phyloP scores from a whole-genome alignment of 139 green algal genomes.

The Ettlia oleoabundans region DNA sequence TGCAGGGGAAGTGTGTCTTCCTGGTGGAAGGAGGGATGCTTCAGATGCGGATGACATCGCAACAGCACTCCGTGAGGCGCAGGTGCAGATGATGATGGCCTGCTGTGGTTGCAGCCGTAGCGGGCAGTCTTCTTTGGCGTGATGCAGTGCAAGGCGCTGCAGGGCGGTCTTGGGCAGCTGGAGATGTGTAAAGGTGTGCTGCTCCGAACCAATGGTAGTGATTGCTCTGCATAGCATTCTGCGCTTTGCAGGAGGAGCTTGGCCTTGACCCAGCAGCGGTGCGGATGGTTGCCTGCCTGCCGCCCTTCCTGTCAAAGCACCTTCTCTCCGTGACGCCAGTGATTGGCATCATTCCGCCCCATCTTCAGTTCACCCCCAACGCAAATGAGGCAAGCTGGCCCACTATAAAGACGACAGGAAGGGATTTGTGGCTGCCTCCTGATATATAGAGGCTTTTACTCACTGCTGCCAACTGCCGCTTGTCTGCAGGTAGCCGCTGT shows the following conservation, averaged over 20 bases:
- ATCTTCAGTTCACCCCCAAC: conserved; percentile 42
- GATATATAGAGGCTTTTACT: background rate
- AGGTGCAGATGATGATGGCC: too few relatives aligned
- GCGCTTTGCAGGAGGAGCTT: conserved; percentile 73
- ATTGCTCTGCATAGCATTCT: too few relatives aligned
- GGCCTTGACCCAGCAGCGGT: conserved; percentile 42
- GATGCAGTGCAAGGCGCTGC: background rate
- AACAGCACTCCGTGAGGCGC: conserved; percentile 74
- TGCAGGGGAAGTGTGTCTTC: conserved; percentile 76
- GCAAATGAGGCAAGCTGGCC: conserved; percentile 1
- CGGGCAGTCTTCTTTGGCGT: background rate
- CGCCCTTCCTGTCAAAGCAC: conserved; percentile 76
- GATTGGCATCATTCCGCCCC: conserved; percentile 47
- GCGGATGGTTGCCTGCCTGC: conserved; percentile 59
- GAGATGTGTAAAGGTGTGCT: too few relatives aligned
- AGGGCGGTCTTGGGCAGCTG: too few relatives aligned
- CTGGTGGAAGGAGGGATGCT: conserved; percentile 75
- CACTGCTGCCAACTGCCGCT: background rate
- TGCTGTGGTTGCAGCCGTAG: too few relatives aligned
- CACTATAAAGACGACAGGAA: too few relatives aligned
- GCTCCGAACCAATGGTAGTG: too few relatives aligned
- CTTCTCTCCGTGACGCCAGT: conserved; percentile 75
- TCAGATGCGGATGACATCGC: conserved; percentile 64
- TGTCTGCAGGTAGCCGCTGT: conserved; percentile 60
- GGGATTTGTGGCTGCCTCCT: background rate